phyloP scores from a whole-genome alignment of 495 filamentous ascomycete species.

The Aspergillus homomorphus region DNA sequence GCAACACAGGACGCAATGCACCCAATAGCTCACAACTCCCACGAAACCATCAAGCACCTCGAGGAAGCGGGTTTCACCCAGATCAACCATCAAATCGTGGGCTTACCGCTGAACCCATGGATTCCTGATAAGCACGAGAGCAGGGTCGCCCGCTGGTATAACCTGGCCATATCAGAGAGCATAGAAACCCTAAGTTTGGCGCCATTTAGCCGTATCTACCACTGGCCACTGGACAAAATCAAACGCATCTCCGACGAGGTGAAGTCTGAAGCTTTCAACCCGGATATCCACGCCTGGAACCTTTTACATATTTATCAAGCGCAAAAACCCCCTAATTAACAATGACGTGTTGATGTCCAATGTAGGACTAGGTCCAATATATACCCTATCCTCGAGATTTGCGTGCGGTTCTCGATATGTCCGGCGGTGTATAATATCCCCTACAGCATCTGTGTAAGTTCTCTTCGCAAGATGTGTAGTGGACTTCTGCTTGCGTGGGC shows the following conservation, averaged over 20 bases:
- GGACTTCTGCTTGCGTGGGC: neutral
- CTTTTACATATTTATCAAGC: constrained; percentile 60
- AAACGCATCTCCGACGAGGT: constrained; percentile 58
- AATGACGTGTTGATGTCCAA: neutral
- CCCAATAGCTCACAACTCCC: constrained; percentile 63
- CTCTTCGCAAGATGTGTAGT: neutral
- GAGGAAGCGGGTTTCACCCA: constrained; percentile 77
- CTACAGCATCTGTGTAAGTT: neutral
- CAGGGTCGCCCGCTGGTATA: constrained; percentile 81
- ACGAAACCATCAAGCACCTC: constrained; percentile 59
- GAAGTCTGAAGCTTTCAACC: constrained; percentile 65
- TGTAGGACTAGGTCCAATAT: neutral
- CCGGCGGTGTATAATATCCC: neutral
- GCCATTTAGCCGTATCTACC: constrained; percentile 65
- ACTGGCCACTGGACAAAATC: constrained; percentile 66
- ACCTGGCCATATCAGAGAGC: constrained; percentile 68
- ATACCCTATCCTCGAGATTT: neutral
- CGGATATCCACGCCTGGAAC: constrained; percentile 68
- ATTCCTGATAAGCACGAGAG: constrained; percentile 63
- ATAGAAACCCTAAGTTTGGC: constrained; percentile 72
- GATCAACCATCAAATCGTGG: constrained; percentile 70
- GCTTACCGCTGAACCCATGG: constrained; percentile 78
- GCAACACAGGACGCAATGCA: constrained; percentile 65
- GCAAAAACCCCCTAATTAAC: constrained; percentile 32
- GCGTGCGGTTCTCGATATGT: neutral